Base-by-base conservation (phyloP, 208 protist genomes). In the Leishmania turanica region DNA sequence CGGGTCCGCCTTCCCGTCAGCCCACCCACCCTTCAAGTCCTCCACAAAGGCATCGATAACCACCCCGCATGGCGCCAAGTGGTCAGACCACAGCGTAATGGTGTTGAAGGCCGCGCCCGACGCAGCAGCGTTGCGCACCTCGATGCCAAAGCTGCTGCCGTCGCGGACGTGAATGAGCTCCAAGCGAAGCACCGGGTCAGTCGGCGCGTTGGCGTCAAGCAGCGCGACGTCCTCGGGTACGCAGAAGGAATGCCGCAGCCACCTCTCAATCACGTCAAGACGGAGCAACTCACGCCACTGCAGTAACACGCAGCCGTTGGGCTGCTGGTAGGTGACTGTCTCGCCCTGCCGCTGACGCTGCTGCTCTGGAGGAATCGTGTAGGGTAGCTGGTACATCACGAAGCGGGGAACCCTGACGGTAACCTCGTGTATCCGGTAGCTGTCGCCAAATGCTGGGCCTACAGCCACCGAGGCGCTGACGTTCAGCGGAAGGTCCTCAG, bases 351-450 rank as follows among this genome's bases (percentile, higher is more conserved):
- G 70, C 58, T 79, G 69, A 7, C 45, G 45, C 45, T n/a, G 70
- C 71, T 81, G 47, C 42, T 65, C 80, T 13, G 11, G 34, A 9
- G n/a, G 58, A 34, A 86, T 34, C n/a, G 72, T 75, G 49, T 62
- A 62, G 47, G 81, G 86, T 45, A 87, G 68, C 47, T 78, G 79
- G 87, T 92, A 98, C 90, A 98, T 97, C 54, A 91, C 78, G 87
- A 98, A 99, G 76, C 85, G 90, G 3, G 98, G 97, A 47, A 99
- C 82, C 9, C 62, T 66, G 64, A 97, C 58, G 15, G 62, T 56
- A 31, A 98, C 62, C 70, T 98, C 95, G 82, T 98, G 92, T 9
- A 99, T 81, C 47, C 98, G 96, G 69, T 85, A 98, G 64, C 76
- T 92, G 7, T 87, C 88, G 9, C 88, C 85, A 70, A 87, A 88